Base-by-base conservation (phyloP, 176 grass and related monocot species). In the Zea luxurians region DNA sequence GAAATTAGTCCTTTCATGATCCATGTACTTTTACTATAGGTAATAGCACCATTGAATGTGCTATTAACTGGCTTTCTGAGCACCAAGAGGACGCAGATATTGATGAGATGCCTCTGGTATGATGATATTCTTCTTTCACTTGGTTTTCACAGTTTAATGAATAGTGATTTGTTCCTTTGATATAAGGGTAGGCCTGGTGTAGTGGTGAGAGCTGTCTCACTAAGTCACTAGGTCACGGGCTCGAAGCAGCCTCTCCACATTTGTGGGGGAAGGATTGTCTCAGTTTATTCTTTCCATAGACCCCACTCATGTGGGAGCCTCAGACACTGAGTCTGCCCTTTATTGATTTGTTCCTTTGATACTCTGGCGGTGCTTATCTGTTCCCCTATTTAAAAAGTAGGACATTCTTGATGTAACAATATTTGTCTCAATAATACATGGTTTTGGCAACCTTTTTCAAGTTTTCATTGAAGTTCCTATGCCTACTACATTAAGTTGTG, bases 21-120 rank as follows among this genome's bases (percentile, higher is more conserved):
- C 16, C 12, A 52, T 68, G 10, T 80, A 66, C 61, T 71, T 89
- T 12, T 87, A 67, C 42, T 80, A n/a, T 68, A 99, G 92, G 96
- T 79, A 99, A 99, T 89, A 96, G 88, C 90, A 96, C 87, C 86
- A 89, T 99, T 13, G 96, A 99, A 83, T 90, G 85, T 83, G 96
- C 92, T 45, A 93, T 99, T 74, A 96, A 96, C 61, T 99, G 96
- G 96, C 86, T 99, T 81, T 93, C 96, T 61, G 96, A 91, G 86
- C 96, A 99, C 74, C 90, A 99, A 70, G 88, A 99, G 55, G 96
- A 99, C 86, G 82, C 75, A 6, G 86, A 99, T 89, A 96, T 99
- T 76, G 92, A 99, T 79, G 86, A 99, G 90, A 91, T 93, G 88
- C 96, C 92, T 76, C 21, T 99, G 96, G 92, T 99, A 99, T 84